Base-by-base conservation (phyloP, 139 green algal species). In the Edaphochlamys debaryana region DNA sequence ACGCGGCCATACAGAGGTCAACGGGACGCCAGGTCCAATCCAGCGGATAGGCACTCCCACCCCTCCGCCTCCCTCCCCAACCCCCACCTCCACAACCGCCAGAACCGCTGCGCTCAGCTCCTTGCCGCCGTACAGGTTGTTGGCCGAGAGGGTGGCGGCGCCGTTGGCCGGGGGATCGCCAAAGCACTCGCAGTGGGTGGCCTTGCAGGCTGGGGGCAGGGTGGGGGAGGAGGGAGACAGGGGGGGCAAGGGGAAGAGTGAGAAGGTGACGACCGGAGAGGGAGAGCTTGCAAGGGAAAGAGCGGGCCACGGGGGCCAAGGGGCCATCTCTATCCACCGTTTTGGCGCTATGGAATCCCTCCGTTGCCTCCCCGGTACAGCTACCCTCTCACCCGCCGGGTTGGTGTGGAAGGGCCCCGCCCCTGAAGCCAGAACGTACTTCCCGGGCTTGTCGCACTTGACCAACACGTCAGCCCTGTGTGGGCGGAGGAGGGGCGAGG, bases 331-430 rank as follows among this genome's bases (percentile, higher is more conserved):
- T 54, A 15, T 23, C 15, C 11, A 11, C 48, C 48, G 48, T 54
- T 54, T 54, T 54, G 15, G 11, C 11, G 11, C 11, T 15, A 11
- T 11, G 48, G 11, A 15, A 11, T 15, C 15, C 11, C 11, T 54
- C 48, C 15, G 48, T 15, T 54, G 48, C 48, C 15, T 54, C 48
- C 48, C 15, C 15, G 11, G 48, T 15, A 54, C n/a, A n/a, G n/a
- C n/a, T n/a, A n/a, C n/a, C n/a, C 60, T 1, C 66, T 42, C 27
- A 80, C 73, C 40, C 32, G 56, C 27, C 23, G 32, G 23, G 75
- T 82, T 82, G 30, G 62, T 82, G n/a, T 64, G 41, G 75, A 82
- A 82, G 32, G 75, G 75, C 38, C 75, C 75, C 0, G 75, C 75
- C 1, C 62, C 62, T 0, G 62, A 73, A 17, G 62, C 75, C 30